A percentile compares a stretch with the other conserved stretches of the same genome.
phyloP scores from a whole-genome alignment of 805 yeast species.

The Diddensiella transvaalensis region DNA sequence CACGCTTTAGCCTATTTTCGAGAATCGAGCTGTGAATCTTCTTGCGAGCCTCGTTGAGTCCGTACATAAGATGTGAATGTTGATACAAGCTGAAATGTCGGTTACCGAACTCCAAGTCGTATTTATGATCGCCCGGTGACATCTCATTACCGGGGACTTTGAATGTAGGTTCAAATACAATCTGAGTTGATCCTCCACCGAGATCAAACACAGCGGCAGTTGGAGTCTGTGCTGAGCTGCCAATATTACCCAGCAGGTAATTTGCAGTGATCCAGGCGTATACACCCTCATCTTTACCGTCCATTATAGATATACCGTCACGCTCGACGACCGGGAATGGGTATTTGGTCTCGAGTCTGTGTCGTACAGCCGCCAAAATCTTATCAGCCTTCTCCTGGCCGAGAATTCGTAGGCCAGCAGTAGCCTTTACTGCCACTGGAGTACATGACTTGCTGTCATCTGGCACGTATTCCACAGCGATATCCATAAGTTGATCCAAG shows the following conservation, averaged over 20 bases:
- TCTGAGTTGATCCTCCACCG: slow-evolving; percentile 98
- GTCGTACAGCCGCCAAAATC: slow-evolving; percentile 72
- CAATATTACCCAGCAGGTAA: slow-evolving; percentile 90
- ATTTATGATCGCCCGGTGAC: slow-evolving; percentile 87
- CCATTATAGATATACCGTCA: slow-evolving; percentile 90
- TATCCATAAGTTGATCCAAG: slow-evolving; percentile 71
- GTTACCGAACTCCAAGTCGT: slow-evolving; percentile 74
- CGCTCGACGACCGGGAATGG: slow-evolving; percentile 90
- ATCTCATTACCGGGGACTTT: slow-evolving; percentile 45
- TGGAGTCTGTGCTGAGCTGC: slow-evolving; percentile 63
- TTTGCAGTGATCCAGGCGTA: slow-evolving; percentile 98
- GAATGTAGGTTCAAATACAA: slow-evolving; percentile 93
- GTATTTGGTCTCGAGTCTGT: slow-evolving; percentile 69
- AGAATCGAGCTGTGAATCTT: slow-evolving; percentile 68
- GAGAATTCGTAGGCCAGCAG: slow-evolving; percentile 88
- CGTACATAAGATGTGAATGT: slow-evolving; percentile 92
- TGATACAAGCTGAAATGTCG: slow-evolving; percentile 80
- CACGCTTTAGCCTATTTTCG: slow-evolving; percentile 37
- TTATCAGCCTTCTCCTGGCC: slow-evolving; percentile 71
- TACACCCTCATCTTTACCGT: slow-evolving; percentile 96
- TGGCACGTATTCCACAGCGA: slow-evolving; percentile 79
- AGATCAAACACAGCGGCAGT: slow-evolving; percentile 97
- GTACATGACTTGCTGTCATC: slow-evolving; percentile 69
- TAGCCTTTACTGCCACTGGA: slow-evolving; percentile 95
- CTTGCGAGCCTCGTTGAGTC: slow-evolving; percentile 90